Percentiles rank a stretch among this genome's conserved stretches.
phyloP scores from a whole-genome alignment of 2,329 filamentous ascomycete species.

The Capronia americana region DNA sequence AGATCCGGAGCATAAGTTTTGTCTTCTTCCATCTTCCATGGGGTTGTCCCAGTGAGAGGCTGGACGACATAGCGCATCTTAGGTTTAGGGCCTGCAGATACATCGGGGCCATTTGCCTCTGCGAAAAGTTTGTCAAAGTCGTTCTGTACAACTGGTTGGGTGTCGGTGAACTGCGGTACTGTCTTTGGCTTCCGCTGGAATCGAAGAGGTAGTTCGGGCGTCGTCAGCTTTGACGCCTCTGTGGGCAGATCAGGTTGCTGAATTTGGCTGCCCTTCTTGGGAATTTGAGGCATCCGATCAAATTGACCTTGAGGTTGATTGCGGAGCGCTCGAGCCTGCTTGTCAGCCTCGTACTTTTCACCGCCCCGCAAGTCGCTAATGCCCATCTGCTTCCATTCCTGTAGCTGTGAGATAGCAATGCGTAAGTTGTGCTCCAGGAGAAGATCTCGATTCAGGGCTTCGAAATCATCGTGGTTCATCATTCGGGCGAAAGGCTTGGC shows the following conservation, averaged over 20 bases:
- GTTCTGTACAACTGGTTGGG: constrained; percentile 50
- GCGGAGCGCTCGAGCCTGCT: constrained; percentile 72
- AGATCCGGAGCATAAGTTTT: constrained; percentile 72
- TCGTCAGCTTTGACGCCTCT: constrained; percentile 77
- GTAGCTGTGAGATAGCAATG: constrained; percentile 85
- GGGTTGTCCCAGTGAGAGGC: constrained; percentile 53
- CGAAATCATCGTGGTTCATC: constrained; percentile 94
- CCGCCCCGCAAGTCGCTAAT: constrained; percentile 85
- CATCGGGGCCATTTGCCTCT: constrained; percentile 58
- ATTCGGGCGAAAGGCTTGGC: constrained; percentile 95
- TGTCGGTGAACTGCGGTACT: constrained; percentile 44
- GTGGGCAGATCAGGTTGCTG: constrained; percentile 73
- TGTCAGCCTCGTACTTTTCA: constrained; percentile 92
- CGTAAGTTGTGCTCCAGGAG: constrained; percentile 90
- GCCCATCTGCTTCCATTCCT: constrained; percentile 87
- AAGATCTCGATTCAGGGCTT: constrained; percentile 80
- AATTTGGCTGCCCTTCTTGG: constrained; percentile 70
- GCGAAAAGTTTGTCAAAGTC: constrained; percentile 61
- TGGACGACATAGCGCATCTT: constrained; percentile 62
- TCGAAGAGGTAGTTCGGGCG: constrained; percentile 75
- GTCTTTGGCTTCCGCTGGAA: constrained; percentile 53
- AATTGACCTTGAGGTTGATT: constrained; percentile 76
- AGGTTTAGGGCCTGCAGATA: constrained; percentile 44
- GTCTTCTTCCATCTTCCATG: constrained; percentile 73
- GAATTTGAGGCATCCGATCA: constrained; percentile 74